A percentile compares a stretch with the other conserved stretches of the same genome.
These are phyloP conservation scores for Blastobotrys chiropterorum DNA, from an alignment of 805 yeast genomes.

Conservation along the genomic window DNA sequence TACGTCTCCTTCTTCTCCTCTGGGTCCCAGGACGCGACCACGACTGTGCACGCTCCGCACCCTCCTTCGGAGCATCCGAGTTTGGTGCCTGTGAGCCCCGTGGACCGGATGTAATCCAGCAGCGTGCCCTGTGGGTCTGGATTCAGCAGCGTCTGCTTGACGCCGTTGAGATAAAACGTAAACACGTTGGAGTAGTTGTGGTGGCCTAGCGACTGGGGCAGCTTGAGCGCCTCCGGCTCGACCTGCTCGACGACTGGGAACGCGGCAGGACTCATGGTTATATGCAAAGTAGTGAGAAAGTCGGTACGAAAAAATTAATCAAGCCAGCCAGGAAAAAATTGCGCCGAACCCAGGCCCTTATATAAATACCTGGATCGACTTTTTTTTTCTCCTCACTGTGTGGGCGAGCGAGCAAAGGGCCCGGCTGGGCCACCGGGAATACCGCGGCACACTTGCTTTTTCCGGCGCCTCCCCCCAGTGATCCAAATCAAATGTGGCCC, in stretches of 20 bases:
- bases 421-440: no score
- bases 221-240: constrained; percentile 3
- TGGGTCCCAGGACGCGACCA: constrained; percentile 33
- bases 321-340: no score
- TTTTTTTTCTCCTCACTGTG: no score
- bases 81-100: constrained; percentile 39
- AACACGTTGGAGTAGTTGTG: constrained; percentile 9
- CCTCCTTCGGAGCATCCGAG: constrained; percentile 48
- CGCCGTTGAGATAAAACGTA: constrained; percentile 38
- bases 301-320: no score
- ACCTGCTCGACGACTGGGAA: not conserved
- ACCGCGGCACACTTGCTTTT: no score
- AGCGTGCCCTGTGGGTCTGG: constrained; percentile 41
- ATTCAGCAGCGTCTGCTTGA: constrained; percentile 30
- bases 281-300: no score
- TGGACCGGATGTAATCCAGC: constrained; percentile 37
- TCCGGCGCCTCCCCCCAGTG: no score
- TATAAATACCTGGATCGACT: no score
- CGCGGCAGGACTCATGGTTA: not conserved
- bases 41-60: constrained; percentile 46
- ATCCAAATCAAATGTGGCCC: no score
- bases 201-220: constrained; percentile 6
- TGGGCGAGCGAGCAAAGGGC: no score
- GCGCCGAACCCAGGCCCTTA: no score
- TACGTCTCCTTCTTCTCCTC: constrained; percentile 26